Base-by-base conservation (phyloP, 768 basidiomycete species). In the Pholiota conissans region DNA sequence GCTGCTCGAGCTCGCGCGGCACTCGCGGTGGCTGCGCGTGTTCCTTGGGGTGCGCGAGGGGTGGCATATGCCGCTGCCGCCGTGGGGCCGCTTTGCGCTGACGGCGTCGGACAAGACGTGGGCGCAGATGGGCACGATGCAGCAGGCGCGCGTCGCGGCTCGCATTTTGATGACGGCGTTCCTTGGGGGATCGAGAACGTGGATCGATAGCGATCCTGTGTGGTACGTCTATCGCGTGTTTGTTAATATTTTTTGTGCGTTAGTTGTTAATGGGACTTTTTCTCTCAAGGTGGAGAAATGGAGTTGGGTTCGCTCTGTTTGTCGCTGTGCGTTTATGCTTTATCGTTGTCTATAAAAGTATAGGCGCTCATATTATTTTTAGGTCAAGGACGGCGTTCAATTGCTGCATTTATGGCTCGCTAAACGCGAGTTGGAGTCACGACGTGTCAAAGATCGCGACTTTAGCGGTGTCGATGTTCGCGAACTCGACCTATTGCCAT, bases 381-480 rank as follows among this genome's bases (percentile, higher is more conserved):
- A 90, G 88, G 82, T 78, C 7, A 89, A 86, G 67, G 90, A 91
- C 57, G 84, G 84, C 49, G 40, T 89, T 1, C 80, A 87, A 35
- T 75, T 92, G 0, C 69, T 87, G 4, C 86, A 91, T 63, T 75
- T 90, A 5, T 89, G 82, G 73, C 78, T 91, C 4, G 78, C 84
- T 5, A 88, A 89, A 65, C 84, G 83, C 16, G 90, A 92, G 65
- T 74, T 91, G 5, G 84, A 88, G 66, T 84, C 83, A 2, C 78
- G 90, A 13, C 74, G 76, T 22, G 84, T 92, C 26, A 89, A 85
- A 72, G 88, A 79, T 65, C 79, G 82, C 58, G 83, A 89, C 40
- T 92, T 92, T 66, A 74, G 77, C n/a, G 88, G 87, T 0, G 81
- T 91, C n/a, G 89, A 91, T 64, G 63, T 83, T 42, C 67, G 72